A percentile compares a stretch with the other conserved stretches of the same genome.
These are phyloP conservation scores for Coemansia pectinata DNA, from an alignment of 192 early-diverging fungal species.

Conservation along the genomic window DNA sequence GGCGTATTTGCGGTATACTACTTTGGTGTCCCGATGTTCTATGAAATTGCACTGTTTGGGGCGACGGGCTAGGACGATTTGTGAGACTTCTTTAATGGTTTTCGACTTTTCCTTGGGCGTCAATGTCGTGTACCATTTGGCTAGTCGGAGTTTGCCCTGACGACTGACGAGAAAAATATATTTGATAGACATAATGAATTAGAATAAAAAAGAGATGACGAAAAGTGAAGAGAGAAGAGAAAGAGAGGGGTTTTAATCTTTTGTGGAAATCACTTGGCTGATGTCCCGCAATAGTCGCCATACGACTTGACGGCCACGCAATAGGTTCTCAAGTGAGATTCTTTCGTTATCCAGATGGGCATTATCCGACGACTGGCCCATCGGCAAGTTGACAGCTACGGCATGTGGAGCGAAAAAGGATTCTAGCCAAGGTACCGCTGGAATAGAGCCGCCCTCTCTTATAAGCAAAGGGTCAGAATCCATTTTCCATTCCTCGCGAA, in stretches of 20 bases:
- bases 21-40: conserved; percentile 90
- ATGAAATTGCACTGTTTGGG: conserved; percentile 99
- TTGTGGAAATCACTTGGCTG: conserved; percentile 14
- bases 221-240: not conserved
- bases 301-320: conserved; percentile 66
- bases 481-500: conserved; percentile 49
- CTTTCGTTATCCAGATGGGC: conserved; percentile 79
- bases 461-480: conserved; percentile 65
- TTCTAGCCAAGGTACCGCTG: conserved; percentile 74
- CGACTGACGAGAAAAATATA: conserved; percentile 78
- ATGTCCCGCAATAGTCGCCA: conserved; percentile 54
- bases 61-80: conserved; percentile 81
- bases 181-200: conserved; percentile 52
- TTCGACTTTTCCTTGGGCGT: conserved; percentile 90
- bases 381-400: conserved; percentile 70
- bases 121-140: conserved; percentile 80
- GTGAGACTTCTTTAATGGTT: conserved; percentile 91
- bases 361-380: conserved; percentile 80
- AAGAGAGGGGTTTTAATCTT: not conserved
- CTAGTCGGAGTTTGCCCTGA: conserved; percentile 80
- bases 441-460: conserved; percentile 78
- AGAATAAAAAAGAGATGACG: not conserved
- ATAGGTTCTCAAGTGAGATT: conserved; percentile 67
- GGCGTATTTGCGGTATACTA: conserved; percentile 89
- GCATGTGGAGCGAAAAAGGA: conserved; percentile 60